Conservation (phyloP, 2,329 filamentous ascomycete genomes). For the Byssothecium circinans region DNA sequence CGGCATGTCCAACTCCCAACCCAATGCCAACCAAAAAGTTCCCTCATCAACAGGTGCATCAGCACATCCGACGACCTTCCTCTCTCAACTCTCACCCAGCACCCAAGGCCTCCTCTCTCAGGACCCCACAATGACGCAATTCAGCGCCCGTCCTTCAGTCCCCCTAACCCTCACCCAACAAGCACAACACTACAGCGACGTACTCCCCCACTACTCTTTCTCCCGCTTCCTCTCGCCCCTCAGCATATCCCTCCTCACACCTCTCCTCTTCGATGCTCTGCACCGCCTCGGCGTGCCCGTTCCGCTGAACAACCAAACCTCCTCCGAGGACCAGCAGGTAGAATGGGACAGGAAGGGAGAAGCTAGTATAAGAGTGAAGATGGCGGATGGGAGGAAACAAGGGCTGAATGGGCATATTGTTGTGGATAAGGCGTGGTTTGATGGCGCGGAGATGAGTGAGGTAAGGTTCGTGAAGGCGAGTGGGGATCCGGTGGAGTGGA, state of each 20-base stretch:
- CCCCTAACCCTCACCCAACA: conserved; percentile 86
- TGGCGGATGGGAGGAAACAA: conserved; percentile 72
- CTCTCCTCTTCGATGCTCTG: conserved; percentile 77
- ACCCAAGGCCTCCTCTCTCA: conserved; percentile 68
- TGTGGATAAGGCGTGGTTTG: conserved; percentile 69
- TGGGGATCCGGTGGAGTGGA: conserved; percentile 95
- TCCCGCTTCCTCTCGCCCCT: conserved; percentile 91
- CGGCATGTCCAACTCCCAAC: conserved; percentile 40
- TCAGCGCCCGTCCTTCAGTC: conserved; percentile 75
- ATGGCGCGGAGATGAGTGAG: conserved; percentile 67
- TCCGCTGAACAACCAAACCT: conserved; percentile 44
- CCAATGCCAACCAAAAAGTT: conserved; percentile 7
- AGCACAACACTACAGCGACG: conserved; percentile 85
- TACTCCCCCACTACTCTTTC: conserved; percentile 82
- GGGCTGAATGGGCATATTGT: conserved; percentile 73
- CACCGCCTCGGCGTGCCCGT: conserved; percentile 83
- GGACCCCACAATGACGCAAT: conserved; percentile 83
- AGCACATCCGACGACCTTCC: conserved; percentile 18
- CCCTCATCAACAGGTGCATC: background rate
- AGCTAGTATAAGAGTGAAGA: conserved; percentile 71
- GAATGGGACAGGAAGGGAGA: conserved; percentile 52
- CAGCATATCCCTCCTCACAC: conserved; percentile 72
- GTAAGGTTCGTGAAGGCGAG: conserved; percentile 92
- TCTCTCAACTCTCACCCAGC: conserved; percentile 38
- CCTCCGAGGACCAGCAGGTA: conserved; percentile 21